Conservation (phyloP, 345 rosid genomes). For the Carallia brachiata region DNA sequence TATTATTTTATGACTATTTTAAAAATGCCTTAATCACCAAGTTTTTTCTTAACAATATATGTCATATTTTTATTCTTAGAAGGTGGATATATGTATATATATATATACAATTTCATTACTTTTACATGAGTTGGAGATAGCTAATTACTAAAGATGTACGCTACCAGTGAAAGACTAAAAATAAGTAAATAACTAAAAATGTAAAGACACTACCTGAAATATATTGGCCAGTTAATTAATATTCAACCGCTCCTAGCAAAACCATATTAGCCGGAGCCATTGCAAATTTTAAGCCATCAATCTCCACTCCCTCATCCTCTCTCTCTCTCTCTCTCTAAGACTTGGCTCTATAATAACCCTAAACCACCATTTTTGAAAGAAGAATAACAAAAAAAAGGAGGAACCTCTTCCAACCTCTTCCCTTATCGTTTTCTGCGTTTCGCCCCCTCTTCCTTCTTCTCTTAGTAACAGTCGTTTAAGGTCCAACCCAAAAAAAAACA, state of each 20-base stretch:
- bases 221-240: no score
- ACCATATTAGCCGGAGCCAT: conserved; percentile 40
- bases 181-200: not conserved
- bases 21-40: no score
- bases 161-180: not conserved
- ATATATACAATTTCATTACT: no score
- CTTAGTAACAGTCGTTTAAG: conserved; percentile 50
- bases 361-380: conserved; percentile 9
- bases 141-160: no score
- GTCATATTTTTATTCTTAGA: no score
- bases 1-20: no score
- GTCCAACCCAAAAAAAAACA: not conserved
- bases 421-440: conserved; percentile 26
- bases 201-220: not conserved
- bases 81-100: no score
- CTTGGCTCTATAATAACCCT: conserved; percentile 34
- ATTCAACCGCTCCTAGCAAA: conserved; percentile 31
- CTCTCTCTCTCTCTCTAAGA: not conserved
- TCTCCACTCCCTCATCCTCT: conserved; percentile 5
- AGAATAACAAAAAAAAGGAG: not conserved
- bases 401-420: conserved; percentile 26
- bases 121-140: no score
- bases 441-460: conserved; percentile 34
- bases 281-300: conserved; percentile 24
- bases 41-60: no score